Percentiles rank a stretch among this genome's conserved stretches.
Evolutionary conservation across 1,284 basidiomycete genomes (phyloP).

Genomic region (Anthracocystis walkeri): DNA sequence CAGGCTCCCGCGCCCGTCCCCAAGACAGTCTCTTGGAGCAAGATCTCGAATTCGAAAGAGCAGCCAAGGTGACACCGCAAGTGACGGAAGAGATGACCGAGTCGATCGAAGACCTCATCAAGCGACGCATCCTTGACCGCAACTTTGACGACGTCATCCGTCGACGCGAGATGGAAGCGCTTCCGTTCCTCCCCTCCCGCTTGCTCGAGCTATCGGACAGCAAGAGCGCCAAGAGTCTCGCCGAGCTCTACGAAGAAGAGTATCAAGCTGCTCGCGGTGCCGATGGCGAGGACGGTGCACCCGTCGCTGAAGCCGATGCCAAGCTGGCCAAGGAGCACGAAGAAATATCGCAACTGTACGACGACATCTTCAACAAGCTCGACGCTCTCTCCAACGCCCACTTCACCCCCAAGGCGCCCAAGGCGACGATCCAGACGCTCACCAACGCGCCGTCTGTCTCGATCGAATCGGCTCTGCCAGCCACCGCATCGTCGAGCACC

Average conservation of each 20-base stretch:
- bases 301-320: slow-evolving; percentile 83
- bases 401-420: slow-evolving; percentile 94
- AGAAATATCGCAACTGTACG: slow-evolving; percentile 85
- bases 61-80: slow-evolving; percentile 85
- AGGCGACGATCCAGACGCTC: slow-evolving; percentile 86
- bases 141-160: slow-evolving; percentile 93
- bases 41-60: slow-evolving; percentile 92
- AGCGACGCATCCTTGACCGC: slow-evolving; percentile 84
- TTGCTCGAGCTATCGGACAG: slow-evolving; percentile 90
- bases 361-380: slow-evolving; percentile 86
- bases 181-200: slow-evolving; percentile 83
- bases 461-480: slow-evolving; percentile 90
- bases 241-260: slow-evolving; percentile 96
- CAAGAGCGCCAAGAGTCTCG: slow-evolving; percentile 78
- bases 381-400: slow-evolving; percentile 95
- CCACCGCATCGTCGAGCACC: slow-evolving; percentile 79
- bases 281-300: slow-evolving; percentile 69
- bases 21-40: slow-evolving; percentile 92
- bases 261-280: slow-evolving; percentile 77
- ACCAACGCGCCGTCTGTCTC: slow-evolving; percentile 86
- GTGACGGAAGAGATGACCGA: slow-evolving; percentile 89
- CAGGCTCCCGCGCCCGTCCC: slow-evolving; percentile 82
- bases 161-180: slow-evolving; percentile 79
- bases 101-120: slow-evolving; percentile 89
- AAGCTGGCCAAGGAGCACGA: slow-evolving; percentile 89